Evolutionary conservation across 768 basidiomycete genomes (phyloP), one percentile per base, ranked within the genome.

Genomic region (Tulasnella sp.): DNA sequence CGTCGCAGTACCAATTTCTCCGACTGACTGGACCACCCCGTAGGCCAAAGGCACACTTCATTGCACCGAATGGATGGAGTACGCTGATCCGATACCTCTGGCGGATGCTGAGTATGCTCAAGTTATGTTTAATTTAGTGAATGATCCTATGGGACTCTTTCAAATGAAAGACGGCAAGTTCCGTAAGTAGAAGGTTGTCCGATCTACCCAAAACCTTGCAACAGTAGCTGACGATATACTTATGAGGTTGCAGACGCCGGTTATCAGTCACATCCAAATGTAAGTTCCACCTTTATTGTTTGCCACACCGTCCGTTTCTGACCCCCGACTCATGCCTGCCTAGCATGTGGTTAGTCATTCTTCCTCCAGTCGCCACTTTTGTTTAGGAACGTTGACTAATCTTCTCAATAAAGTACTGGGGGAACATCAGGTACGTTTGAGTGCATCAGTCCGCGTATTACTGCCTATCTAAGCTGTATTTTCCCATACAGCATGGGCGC

Each of bases 61-160:
- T 65, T 42, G 65, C 61, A n/a, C 58, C 60, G 7, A 61, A 65
- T 27, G 63, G 65, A 23, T 65, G 63, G 63, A 64, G 62, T 61
- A 65, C 15, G 34, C 15, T 38, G 15, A n/a, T n/a, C n/a, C n/a
- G n/a, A n/a, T n/a, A n/a, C n/a, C n/a, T n/a, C n/a, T n/a, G n/a
- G n/a, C n/a, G n/a, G n/a, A n/a, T n/a, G n/a, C n/a, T n/a, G n/a
- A 65, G 53, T 63, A 58, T 52, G 47, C 30, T 30, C 61, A 55
- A 9, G 47, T 19, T 48, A 10, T 1, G n/a, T n/a, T n/a, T n/a
- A n/a, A n/a, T n/a, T n/a, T 2, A 17, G 3, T 32, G 29, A 9
- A 34, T 45, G 56, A 53, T 21, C 63, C 60, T 5, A 64, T 65
- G 61, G 63, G 61, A 15, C 42, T 60, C 26, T 65, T 42, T 45